Percentiles rank a stretch among this genome's conserved stretches.
phyloP scores from a whole-genome alignment of 768 basidiomycete species.

The Tylopilus intermedius region DNA sequence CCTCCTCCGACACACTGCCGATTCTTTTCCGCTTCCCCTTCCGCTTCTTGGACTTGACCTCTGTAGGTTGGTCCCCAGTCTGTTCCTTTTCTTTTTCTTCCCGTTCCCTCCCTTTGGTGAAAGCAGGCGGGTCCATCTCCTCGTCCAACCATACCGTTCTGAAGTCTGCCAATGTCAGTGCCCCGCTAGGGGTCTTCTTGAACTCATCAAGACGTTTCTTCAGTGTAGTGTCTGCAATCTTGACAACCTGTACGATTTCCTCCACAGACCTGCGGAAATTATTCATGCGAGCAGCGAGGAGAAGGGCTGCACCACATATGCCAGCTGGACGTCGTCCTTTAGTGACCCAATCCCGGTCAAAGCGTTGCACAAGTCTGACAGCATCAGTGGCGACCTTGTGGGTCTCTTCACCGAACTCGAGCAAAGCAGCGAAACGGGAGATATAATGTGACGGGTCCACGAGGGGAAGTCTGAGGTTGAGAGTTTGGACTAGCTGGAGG shows the following conservation, averaged over 20 bases:
- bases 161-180: conserved; percentile 84
- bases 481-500: conserved; percentile 84
- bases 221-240: conserved; percentile 94
- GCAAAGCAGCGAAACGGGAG: conserved; percentile 86
- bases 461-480: conserved; percentile 79
- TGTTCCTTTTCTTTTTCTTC: conserved; percentile 54
- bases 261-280: conserved; percentile 90
- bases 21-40: conserved; percentile 38
- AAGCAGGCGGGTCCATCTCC: conserved; percentile 89
- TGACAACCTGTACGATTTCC: conserved; percentile 98
- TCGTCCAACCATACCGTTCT: conserved; percentile 87
- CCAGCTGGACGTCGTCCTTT: conserved; percentile 93
- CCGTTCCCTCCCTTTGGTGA: conserved; percentile 67
- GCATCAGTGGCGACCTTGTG: conserved; percentile 90
- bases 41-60: conserved; percentile 26
- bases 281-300: conserved; percentile 97
- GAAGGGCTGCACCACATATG: conserved; percentile 92
- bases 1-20: conserved; percentile 35
- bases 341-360: conserved; percentile 97
- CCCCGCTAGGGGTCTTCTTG: conserved; percentile 81
- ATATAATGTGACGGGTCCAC: conserved; percentile 98
- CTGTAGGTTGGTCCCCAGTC: conserved; percentile 30
- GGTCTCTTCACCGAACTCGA: conserved; percentile 95
- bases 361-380: conserved; percentile 86
- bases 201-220: conserved; percentile 94